Conservation (phyloP, 768 basidiomycete genomes). For the Sutorius australiensis region DNA sequence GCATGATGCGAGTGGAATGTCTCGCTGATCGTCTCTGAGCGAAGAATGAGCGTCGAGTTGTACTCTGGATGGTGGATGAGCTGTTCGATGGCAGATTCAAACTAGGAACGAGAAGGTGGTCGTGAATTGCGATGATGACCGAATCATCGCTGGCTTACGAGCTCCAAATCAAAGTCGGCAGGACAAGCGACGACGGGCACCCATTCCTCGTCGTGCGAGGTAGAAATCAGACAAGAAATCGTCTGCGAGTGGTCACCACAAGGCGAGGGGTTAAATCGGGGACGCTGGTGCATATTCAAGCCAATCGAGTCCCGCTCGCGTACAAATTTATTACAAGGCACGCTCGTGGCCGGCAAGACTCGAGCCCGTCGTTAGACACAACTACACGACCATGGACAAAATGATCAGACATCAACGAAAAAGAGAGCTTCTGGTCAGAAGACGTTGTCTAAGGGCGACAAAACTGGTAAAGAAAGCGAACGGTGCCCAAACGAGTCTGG, state of each 20-base stretch:
- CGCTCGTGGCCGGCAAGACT: neutral
- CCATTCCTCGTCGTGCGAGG: constrained; percentile 17
- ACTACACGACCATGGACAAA: constrained; percentile 17
- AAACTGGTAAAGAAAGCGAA: constrained; percentile 22
- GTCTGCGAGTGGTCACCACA: constrained; percentile 4
- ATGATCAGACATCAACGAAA: constrained; percentile 24
- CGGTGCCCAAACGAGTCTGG: constrained; percentile 1
- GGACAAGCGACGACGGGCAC: constrained; percentile 39
- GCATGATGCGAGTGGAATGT: constrained; percentile 33
- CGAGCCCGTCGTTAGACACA: constrained; percentile 3
- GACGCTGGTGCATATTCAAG: constrained; percentile 8
- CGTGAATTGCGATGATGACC: neutral
- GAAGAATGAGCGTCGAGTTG: constrained; percentile 85
- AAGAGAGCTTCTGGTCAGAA: constrained; percentile 22
- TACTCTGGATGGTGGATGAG: constrained; percentile 88
- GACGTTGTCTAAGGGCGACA: constrained; percentile 10
- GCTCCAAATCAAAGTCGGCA: constrained; percentile 39
- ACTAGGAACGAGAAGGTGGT: constrained; percentile 41
- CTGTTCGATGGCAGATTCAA: constrained; percentile 65
- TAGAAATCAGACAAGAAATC: constrained; percentile 1
- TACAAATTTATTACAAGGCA: constrained; percentile 15
- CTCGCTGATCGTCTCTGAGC: constrained; percentile 62
- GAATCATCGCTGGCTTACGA: constrained; percentile 32
- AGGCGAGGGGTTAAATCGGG: constrained; percentile 25
- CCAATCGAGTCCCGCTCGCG: constrained; percentile 13